phyloP scores from a whole-genome alignment of 73 alveolate species.

The Blepharisma stoltei region DNA sequence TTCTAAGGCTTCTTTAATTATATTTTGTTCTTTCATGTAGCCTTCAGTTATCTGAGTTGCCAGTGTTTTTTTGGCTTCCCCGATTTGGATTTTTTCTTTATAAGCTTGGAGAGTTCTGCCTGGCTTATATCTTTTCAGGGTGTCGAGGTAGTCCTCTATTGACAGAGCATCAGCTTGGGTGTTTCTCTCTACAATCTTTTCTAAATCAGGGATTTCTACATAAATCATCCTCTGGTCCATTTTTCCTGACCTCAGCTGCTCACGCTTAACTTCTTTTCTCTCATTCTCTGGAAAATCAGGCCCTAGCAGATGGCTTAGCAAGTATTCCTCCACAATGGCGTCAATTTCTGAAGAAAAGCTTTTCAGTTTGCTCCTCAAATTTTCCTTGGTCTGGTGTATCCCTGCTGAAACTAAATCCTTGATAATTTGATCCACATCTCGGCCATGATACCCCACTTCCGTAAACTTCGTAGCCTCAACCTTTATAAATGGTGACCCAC shows the following conservation, averaged over 20 bases:
- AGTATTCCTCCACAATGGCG: slow-evolving; percentile 38
- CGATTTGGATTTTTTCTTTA: slow-evolving; percentile 27
- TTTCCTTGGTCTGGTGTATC: slow-evolving; percentile 31
- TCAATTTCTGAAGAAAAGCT: slow-evolving; percentile 32
- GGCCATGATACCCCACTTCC: slow-evolving; percentile 80
- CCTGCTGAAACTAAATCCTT: slow-evolving; percentile 50
- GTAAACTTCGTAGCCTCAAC: slow-evolving; percentile 83
- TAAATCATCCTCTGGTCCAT: slow-evolving; percentile 40
- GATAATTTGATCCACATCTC: slow-evolving; percentile 63
- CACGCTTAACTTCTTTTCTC: slow-evolving; percentile 28
- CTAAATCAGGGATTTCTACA: slow-evolving; percentile 35
- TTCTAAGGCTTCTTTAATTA: slow-evolving; percentile 17
- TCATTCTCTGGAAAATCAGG: slow-evolving; percentile 37
- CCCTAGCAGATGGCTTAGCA: slow-evolving; percentile 51
- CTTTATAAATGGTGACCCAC: slow-evolving; percentile 72
- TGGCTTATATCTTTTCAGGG: slow-evolving; percentile 23
- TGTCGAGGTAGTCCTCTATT: slow-evolving; percentile 34
- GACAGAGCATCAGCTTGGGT: slow-evolving; percentile 10
- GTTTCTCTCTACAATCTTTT: slow-evolving; percentile 31
- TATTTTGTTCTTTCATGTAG: not conserved
- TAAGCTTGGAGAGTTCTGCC: slow-evolving; percentile 25
- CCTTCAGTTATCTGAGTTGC: not conserved
- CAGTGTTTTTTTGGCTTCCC: slow-evolving; percentile 24
- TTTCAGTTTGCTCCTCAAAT: slow-evolving; percentile 22
- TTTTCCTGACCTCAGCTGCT: slow-evolving; percentile 40